These are phyloP conservation scores for Fusarium chuoi DNA, from an alignment of 2,329 filamentous ascomycete species.

Conservation along the genomic window DNA sequence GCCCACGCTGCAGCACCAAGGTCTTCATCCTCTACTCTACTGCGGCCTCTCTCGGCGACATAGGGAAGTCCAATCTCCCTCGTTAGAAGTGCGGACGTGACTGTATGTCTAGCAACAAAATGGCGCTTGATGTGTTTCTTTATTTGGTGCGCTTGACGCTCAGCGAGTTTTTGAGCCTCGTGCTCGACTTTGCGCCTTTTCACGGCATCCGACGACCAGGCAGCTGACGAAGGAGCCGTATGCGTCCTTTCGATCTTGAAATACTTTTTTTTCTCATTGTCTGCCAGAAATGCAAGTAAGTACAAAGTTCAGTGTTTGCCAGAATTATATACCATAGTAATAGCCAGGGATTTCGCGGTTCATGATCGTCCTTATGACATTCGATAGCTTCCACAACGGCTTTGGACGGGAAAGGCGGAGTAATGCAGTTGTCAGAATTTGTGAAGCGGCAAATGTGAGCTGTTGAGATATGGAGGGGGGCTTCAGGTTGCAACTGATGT, in stretches of 20 bases:
- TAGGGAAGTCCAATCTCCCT: constrained; percentile 41
- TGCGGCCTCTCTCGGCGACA: constrained; percentile 32
- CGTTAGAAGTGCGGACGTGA: constrained; percentile 43
- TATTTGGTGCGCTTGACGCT: constrained; percentile 45
- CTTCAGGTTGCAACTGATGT: background rate
- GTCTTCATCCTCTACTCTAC: constrained; percentile 39
- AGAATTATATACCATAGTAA: constrained; percentile 59
- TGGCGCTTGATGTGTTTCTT: constrained; percentile 54
- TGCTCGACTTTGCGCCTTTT: constrained; percentile 64
- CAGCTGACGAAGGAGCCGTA: constrained; percentile 59
- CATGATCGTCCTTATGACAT: constrained; percentile 39
- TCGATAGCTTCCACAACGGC: background rate
- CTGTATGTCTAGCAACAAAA: constrained; percentile 48
- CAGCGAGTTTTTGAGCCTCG: constrained; percentile 43
- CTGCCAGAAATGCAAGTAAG: constrained; percentile 46
- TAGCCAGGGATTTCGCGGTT: constrained; percentile 60
- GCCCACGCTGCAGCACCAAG: constrained; percentile 52
- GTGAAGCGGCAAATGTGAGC: background rate
- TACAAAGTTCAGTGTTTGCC: background rate
- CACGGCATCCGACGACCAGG: constrained; percentile 68
- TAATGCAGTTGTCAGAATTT: background rate
- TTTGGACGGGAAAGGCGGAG: background rate
- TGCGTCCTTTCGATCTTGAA: constrained; percentile 73
- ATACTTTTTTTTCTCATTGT: constrained; percentile 70
- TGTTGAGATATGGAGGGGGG: background rate